A percentile compares a stretch with the other conserved stretches of the same genome.
These are phyloP conservation scores for Plasmodium inui DNA, from an alignment of 169 alveolate species.

Conservation along the genomic window DNA sequence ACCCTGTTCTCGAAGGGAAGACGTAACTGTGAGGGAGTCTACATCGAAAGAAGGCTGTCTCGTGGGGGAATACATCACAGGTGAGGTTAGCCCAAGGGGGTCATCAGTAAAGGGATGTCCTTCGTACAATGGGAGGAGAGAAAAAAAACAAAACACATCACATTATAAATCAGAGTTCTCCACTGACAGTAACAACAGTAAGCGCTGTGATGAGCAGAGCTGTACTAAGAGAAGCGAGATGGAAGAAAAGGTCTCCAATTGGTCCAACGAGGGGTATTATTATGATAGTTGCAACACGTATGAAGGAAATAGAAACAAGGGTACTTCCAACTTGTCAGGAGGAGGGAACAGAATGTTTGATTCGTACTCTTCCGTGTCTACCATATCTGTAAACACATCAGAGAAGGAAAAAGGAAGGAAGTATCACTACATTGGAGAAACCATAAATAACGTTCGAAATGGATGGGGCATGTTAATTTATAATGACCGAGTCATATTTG, in stretches of 20 bases:
- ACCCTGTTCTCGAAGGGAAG: constrained; percentile 6
- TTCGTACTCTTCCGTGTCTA: constrained; percentile 36
- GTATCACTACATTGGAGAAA: constrained; percentile 79
- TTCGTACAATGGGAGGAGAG: neutral
- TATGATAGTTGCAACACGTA: neutral
- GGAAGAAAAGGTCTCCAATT: constrained; percentile 4
- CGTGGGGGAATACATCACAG: neutral
- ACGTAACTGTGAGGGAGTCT: neutral
- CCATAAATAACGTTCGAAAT: constrained; percentile 76
- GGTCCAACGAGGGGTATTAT: constrained; percentile 2
- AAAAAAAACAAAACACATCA: neutral
- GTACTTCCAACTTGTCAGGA: neutral
- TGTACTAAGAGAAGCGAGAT: neutral
- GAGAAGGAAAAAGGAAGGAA: constrained; percentile 34
- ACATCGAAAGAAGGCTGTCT: neutral
- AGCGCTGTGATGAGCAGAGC: neutral
- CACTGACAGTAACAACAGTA: neutral
- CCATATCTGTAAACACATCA: constrained; percentile 4
- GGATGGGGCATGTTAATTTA: constrained; percentile 83
- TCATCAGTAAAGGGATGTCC: neutral
- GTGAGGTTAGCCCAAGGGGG: neutral
- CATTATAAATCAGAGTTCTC: neutral
- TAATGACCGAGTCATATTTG: constrained; percentile 76
- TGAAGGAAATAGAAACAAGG: neutral
- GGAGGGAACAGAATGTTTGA: constrained; percentile 8